phyloP scores from a whole-genome alignment of 345 rosid genomes.

The Brassica incana region DNA sequence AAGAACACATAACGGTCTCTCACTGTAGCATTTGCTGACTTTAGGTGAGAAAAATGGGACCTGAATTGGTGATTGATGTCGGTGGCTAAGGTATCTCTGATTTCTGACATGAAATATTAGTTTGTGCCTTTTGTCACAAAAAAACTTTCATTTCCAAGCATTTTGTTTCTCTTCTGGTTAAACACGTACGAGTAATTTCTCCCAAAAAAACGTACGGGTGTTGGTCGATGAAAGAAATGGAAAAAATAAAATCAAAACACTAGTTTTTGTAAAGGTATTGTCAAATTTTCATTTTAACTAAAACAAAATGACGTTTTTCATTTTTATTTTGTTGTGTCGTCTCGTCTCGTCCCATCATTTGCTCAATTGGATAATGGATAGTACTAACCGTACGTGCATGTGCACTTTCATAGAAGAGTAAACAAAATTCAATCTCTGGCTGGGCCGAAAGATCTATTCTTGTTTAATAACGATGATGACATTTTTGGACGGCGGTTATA shows the following conservation, averaged over 20 bases:
- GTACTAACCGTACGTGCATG: conserved; percentile 12
- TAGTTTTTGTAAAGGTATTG: not conserved
- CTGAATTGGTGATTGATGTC: conserved; percentile 24
- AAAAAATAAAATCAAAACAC: not conserved
- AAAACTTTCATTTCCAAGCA: not conserved
- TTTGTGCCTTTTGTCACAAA: conserved; percentile 15
- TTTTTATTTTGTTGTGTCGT: not conserved
- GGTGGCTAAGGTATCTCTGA: conserved; percentile 37
- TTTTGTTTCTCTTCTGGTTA: not conserved
- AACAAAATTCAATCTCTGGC: conserved; percentile 5
- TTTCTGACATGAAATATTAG: conserved; percentile 12
- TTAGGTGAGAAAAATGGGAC: conserved; percentile 28
- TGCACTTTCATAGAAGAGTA: conserved; percentile 16
- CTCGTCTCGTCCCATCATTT: not conserved
- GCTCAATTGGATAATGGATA: not conserved
- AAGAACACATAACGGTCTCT: conserved; percentile 15
- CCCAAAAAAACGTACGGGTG: not conserved
- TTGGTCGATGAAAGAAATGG: not conserved
- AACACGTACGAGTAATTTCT: not conserved
- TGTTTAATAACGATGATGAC: conserved; percentile 17
- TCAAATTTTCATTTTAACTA: not conserved
- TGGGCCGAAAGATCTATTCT: conserved; percentile 16
- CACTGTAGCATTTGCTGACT: conserved; percentile 31
- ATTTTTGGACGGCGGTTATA: not conserved
- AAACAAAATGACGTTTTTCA: not conserved